A percentile compares a stretch with the other conserved stretches of the same genome.
phyloP scores from a whole-genome alignment of 306 rosid species.

The Quercus dentata region DNA sequence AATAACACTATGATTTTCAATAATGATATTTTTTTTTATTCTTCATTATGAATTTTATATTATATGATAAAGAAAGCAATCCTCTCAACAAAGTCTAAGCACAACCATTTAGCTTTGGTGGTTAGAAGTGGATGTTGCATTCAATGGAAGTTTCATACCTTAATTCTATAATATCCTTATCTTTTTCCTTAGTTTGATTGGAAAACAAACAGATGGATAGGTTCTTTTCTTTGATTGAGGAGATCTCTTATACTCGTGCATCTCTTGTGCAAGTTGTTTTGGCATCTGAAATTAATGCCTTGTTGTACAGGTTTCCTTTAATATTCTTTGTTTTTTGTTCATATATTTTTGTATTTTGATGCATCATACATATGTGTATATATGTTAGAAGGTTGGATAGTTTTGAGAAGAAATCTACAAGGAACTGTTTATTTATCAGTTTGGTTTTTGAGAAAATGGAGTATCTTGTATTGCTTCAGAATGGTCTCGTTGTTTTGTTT shows the following conservation, averaged over 20 bases:
- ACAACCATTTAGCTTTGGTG: background rate
- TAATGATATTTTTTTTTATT: too few relatives aligned
- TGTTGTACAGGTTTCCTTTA: constrained; percentile 16
- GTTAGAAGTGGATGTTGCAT: background rate
- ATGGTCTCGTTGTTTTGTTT: constrained; percentile 42
- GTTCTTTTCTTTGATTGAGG: constrained; percentile 41
- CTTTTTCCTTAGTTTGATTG: background rate
- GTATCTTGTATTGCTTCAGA: constrained; percentile 31
- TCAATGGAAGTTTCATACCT: background rate
- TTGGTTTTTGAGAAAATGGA: constrained; percentile 33
- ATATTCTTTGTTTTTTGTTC: constrained; percentile 23
- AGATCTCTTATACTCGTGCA: constrained; percentile 10
- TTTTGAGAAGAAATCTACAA: constrained; percentile 9
- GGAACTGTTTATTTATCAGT: constrained; percentile 24
- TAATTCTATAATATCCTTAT: background rate
- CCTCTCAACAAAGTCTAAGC: background rate
- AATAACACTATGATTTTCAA: too few relatives aligned
- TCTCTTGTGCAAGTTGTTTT: constrained; percentile 44
- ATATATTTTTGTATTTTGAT: background rate
- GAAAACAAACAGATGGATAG: background rate
- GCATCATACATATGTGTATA: background rate
- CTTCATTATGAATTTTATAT: background rate
- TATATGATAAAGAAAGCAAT: background rate
- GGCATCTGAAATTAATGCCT: constrained; percentile 45
- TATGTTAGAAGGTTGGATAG: constrained; percentile 2